Base-by-base conservation (phyloP, 306 rosid genomes). In the Cyclanthera cordifolia region DNA sequence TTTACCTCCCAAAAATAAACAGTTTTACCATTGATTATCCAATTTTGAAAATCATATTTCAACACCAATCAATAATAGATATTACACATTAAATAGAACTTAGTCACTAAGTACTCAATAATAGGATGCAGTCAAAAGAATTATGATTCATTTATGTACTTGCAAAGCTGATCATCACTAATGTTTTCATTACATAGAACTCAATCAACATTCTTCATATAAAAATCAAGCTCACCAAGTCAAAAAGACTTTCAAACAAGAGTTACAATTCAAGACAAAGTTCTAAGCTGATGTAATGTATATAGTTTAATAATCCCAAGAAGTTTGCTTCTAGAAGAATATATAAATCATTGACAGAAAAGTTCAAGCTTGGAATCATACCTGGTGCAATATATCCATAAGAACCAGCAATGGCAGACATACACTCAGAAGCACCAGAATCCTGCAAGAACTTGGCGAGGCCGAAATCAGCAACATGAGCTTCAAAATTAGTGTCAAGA, bases 401-500 rank as follows among this genome's bases (percentile, higher is more conserved):
- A 67, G 72, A 45, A 47, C 72, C 72, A 47, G 72, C 72, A 24
- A 67, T 49, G 25, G 72, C 72, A 46, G 72, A 67, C 72, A 67
- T 67, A 25, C 72, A 67, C 55, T 67, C 97, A 1, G 97, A 92
- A 25, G 96, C 81, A 52, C 97, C 97, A 1, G 96, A 89, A 76
- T 92, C 97, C 81, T 89, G 96, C 52, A 92, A 82, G 75, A 93
- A 87, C 87, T 93, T 93, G 75, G 99, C 99, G 23, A 90, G 91
- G 60, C 99, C 99, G 53, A 93, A 93, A 82, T 93, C 99, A 70
- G 99, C 96, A 67, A 93, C 96, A 66, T 90, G 96, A 55, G 96
- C 99, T 77, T 93, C 99, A 76, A 80, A 88, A 61, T 60, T 77
- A 53, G 91, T 69, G 79, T 93, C 96, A 24, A 93, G 86, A 13